These are phyloP conservation scores for Exophiala xenobiotica DNA, from an alignment of 2,329 filamentous ascomycete genomes.

Conservation along the genomic window DNA sequence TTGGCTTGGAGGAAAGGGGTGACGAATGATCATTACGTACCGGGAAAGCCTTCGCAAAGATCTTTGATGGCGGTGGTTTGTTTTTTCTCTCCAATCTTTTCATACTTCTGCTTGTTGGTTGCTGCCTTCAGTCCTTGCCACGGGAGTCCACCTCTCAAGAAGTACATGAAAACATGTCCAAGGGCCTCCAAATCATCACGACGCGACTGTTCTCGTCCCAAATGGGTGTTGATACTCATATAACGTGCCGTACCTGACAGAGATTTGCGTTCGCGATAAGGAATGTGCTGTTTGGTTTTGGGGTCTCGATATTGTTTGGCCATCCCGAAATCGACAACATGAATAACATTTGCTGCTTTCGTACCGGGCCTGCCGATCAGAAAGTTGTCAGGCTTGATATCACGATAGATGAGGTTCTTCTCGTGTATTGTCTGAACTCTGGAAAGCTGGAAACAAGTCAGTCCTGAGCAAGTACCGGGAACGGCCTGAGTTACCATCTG, in stretches of 20 bases:
- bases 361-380: constrained; percentile 88
- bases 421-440: constrained; percentile 94
- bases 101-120: constrained; percentile 93
- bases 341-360: constrained; percentile 95
- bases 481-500: constrained; percentile 90
- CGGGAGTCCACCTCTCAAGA: constrained; percentile 63
- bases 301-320: constrained; percentile 98
- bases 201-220: constrained; percentile 92
- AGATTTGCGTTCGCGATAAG: constrained; percentile 94
- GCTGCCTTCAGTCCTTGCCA: constrained; percentile 69
- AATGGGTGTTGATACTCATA: constrained; percentile 99
- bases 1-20: too few species aligned
- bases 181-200: constrained; percentile 91
- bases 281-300: constrained; percentile 98
- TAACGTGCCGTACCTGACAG: constrained; percentile 95
- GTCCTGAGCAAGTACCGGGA: constrained; percentile 20
- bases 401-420: constrained; percentile 98
- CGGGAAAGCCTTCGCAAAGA: constrained; percentile 89
- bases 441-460: constrained; percentile 62
- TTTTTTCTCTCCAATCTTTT: constrained; percentile 99
- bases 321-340: constrained; percentile 99
- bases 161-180: constrained; percentile 70
- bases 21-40: too few species aligned
- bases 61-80: constrained; percentile 97
- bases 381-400: constrained; percentile 99